phyloP scores from a whole-genome alignment of 441 rosid species.

The Brassica balearica region DNA sequence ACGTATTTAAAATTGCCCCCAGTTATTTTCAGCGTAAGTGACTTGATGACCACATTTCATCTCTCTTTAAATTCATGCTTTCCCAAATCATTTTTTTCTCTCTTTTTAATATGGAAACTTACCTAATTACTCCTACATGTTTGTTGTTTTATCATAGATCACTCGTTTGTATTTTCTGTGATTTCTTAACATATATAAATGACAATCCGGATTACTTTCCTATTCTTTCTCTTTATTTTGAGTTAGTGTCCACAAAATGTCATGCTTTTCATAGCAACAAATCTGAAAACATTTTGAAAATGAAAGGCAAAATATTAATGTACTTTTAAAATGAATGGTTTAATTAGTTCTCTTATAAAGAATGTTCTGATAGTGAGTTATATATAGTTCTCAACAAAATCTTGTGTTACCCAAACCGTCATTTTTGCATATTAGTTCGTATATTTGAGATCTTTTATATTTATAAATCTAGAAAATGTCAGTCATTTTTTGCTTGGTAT shows the following conservation, averaged over 20 bases:
- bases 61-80: not conserved
- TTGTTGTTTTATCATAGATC: not conserved
- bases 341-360: not conserved
- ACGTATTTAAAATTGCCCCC: not conserved
- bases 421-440: not conserved
- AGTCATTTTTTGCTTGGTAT: no score
- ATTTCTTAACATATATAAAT: not conserved
- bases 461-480: no score
- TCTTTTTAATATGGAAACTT: not conserved
- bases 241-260: not conserved
- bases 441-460: not conserved
- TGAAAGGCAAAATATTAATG: not conserved
- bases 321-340: not conserved
- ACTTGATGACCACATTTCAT: not conserved
- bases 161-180: not conserved
- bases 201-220: not conserved
- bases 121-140: not conserved
- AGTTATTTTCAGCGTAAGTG: not conserved
- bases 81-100: not conserved
- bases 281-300: not conserved
- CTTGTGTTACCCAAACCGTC: not conserved
- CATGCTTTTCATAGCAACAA: not conserved
- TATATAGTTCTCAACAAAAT: not conserved
- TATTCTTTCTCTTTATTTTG: not conserved
- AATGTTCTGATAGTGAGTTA: not conserved